Conservation (phyloP, 1,139 yeast species). For the Suhomyces anneliseae region DNA sequence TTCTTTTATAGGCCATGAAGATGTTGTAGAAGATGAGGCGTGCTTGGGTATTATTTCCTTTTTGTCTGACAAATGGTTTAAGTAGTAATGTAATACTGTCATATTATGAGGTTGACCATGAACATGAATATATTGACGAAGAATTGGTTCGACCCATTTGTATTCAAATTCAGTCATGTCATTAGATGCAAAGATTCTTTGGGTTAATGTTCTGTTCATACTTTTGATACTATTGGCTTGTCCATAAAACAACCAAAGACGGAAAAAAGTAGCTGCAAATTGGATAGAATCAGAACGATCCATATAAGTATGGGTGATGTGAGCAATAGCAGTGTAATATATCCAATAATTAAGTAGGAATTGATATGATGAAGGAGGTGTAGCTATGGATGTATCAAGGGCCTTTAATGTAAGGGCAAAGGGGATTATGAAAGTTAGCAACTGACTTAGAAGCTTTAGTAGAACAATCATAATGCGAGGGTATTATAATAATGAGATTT, state of each 20-base stretch:
- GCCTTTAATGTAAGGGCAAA: constrained; percentile 16
- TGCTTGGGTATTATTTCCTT: background rate
- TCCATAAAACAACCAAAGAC: constrained; percentile 19
- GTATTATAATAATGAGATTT: background rate
- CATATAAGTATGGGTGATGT: constrained; percentile 9
- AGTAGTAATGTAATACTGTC: constrained; percentile 10
- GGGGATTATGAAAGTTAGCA: constrained; percentile 15
- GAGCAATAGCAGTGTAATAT: constrained; percentile 14
- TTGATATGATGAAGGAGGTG: constrained; percentile 10
- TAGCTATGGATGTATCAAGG: constrained; percentile 7
- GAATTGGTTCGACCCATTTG: constrained; percentile 10
- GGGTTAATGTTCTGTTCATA: constrained; percentile 9
- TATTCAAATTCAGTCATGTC: constrained; percentile 8
- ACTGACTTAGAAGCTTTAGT: constrained; percentile 3
- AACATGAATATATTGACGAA: constrained; percentile 7
- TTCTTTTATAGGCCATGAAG: background rate
- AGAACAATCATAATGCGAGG: constrained; percentile 1
- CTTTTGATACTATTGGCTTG: constrained; percentile 10
- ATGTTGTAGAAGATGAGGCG: background rate
- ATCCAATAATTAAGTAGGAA: constrained; percentile 19
- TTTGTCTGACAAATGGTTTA: constrained; percentile 10
- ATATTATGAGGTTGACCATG: background rate
- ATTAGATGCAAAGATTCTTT: constrained; percentile 2
- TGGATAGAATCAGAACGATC: constrained; percentile 7
- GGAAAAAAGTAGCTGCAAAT: constrained; percentile 3